These are phyloP conservation scores for Adansonia gregorii DNA, from an alignment of 441 rosid species.

Conservation along the genomic window DNA sequence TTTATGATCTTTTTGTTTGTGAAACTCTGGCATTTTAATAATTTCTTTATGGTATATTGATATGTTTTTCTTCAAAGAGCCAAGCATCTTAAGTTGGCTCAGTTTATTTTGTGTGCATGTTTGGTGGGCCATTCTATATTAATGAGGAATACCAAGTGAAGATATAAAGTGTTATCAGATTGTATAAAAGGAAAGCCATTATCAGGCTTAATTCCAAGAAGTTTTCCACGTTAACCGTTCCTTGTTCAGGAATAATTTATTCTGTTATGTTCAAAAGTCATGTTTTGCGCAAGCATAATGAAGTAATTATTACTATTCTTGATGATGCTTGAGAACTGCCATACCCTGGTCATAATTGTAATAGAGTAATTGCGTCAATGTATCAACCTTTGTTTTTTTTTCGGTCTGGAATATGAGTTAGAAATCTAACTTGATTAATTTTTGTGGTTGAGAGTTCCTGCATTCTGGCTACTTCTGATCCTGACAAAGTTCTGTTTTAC, in stretches of 20 bases:
- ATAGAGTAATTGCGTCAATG: not conserved
- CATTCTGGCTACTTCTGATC: slow-evolving; percentile 26
- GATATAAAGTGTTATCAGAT: not conserved
- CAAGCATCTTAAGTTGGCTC: not conserved
- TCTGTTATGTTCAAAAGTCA: not conserved
- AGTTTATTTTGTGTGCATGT: not conserved
- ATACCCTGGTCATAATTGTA: not conserved
- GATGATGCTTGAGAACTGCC: slow-evolving; percentile 12
- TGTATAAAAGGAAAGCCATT: not conserved
- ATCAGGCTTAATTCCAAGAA: not conserved
- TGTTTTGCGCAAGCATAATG: not conserved
- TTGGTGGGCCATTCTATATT: not conserved
- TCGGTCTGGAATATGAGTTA: not conserved
- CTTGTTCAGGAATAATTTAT: not conserved
- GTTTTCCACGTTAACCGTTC: not conserved
- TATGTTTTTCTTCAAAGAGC: not conserved
- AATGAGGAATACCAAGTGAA: not conserved
- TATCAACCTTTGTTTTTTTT: not conserved
- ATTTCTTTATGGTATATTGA: not conserved
- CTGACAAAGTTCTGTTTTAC: slow-evolving; percentile 43
- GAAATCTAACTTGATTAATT: slow-evolving; percentile 17
- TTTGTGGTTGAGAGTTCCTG: not conserved
- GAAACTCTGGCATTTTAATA: too few species aligned
- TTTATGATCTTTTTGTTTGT: too few species aligned
- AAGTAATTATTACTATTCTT: not conserved